Conservation (phyloP, 208 protist genomes). For the Leishmania gerbilli region DNA sequence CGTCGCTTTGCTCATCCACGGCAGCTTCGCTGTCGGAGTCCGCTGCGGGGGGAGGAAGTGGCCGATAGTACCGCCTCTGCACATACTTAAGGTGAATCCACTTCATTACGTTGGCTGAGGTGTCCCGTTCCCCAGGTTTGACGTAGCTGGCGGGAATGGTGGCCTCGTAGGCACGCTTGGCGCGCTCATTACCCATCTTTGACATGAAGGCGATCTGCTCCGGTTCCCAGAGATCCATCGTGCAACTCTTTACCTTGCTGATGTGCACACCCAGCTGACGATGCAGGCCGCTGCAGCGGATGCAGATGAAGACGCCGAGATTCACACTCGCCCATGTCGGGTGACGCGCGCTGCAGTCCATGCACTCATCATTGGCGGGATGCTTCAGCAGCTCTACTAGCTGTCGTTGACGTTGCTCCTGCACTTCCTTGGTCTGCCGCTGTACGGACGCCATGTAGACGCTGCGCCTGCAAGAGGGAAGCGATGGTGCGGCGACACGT, state of each 20-base stretch:
- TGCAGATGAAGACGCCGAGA: slow-evolving; percentile 89
- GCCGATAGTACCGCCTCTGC: slow-evolving; percentile 38
- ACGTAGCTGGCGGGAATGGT: slow-evolving; percentile 44
- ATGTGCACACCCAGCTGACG: slow-evolving; percentile 91
- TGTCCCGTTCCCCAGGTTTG: slow-evolving; percentile 43
- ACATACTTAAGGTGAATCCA: slow-evolving; percentile 79
- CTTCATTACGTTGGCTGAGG: slow-evolving; percentile 47
- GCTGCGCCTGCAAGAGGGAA: not conserved
- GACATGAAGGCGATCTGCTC: slow-evolving; percentile 75
- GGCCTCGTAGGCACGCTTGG: slow-evolving; percentile 53
- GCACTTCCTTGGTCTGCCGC: slow-evolving; percentile 50
- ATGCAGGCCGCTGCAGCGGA: slow-evolving; percentile 91
- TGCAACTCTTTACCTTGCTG: slow-evolving; percentile 85
- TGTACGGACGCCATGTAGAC: slow-evolving; percentile 41
- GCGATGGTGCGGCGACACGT: no score
- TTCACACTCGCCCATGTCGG: slow-evolving; percentile 81
- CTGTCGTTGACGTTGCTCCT: slow-evolving; percentile 29
- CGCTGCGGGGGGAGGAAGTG: not conserved
- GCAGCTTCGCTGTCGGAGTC: not conserved
- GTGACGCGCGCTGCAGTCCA: slow-evolving; percentile 74
- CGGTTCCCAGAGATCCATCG: slow-evolving; percentile 83
- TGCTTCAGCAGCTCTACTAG: slow-evolving; percentile 45
- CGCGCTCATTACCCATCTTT: slow-evolving; percentile 55
- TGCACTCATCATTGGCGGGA: slow-evolving; percentile 68
- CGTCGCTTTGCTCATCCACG: not conserved